Conservation (phyloP, 805 yeast species). For the Sugiyamaella floridensis region DNA sequence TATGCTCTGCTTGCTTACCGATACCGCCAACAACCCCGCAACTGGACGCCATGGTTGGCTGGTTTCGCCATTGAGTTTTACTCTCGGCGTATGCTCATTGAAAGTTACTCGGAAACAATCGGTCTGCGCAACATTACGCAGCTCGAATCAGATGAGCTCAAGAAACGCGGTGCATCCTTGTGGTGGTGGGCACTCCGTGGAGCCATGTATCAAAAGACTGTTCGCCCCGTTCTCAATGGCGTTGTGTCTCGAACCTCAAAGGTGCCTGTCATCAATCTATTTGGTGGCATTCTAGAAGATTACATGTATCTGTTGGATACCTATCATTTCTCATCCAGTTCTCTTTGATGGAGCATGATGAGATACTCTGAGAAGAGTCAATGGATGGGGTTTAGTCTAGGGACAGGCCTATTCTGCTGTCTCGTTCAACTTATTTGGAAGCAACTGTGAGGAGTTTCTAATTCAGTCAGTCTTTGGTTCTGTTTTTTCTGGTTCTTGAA, state of each 20-base stretch:
- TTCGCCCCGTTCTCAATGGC: conserved; percentile 28
- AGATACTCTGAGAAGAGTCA: no score
- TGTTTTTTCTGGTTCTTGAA: no score
- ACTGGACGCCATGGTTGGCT: conserved; percentile 37
- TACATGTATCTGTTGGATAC: conserved; percentile 34
- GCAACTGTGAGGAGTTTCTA: no score
- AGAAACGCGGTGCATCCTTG: conserved; percentile 24
- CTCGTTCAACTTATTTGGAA: no score
- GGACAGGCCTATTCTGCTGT: no score
- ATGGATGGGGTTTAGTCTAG: no score
- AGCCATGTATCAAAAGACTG: conserved; percentile 29
- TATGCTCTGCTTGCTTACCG: conserved; percentile 31
- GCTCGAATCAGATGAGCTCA: conserved; percentile 29
- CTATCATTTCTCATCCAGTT: conserved; percentile 30
- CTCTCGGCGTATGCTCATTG: conserved; percentile 24
- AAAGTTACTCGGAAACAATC: conserved; percentile 18
- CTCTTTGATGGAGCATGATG: conserved; percentile 5
- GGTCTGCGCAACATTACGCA: conserved; percentile 24
- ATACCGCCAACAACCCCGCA: conserved; percentile 15
- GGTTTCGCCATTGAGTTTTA: conserved; percentile 32
- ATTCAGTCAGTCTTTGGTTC: no score
- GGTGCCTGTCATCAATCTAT: conserved; percentile 30
- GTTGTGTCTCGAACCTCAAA: conserved; percentile 22
- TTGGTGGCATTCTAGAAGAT: conserved; percentile 31
- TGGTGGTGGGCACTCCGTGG: conserved; percentile 38